phyloP scores from a whole-genome alignment of 129 eudicot genomes.

The Flaveria linearis region DNA sequence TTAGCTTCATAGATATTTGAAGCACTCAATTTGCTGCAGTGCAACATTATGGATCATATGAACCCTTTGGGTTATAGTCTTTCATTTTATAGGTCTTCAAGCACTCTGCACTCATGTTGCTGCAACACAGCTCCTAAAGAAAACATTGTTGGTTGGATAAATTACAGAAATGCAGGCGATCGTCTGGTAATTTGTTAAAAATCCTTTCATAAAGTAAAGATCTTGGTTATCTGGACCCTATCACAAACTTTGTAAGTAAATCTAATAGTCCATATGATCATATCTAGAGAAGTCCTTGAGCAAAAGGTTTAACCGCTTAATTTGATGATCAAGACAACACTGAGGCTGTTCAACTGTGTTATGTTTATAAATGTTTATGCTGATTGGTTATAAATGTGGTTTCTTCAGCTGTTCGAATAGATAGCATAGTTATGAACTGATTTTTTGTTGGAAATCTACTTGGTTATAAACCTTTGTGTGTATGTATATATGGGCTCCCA shows the following conservation, averaged over 20 bases:
- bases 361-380: neutral
- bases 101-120: neutral
- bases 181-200: constrained; percentile 1
- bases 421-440: neutral
- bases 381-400: neutral
- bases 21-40: constrained; percentile 2
- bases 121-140: neutral
- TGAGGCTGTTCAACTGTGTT: neutral
- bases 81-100: constrained; percentile 6
- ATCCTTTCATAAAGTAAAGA: neutral
- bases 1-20: neutral
- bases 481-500: no score
- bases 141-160: neutral
- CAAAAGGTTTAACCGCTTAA: neutral
- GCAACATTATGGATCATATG: neutral
- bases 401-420: neutral
- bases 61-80: constrained; percentile 3
- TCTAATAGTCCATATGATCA: neutral
- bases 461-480: no score
- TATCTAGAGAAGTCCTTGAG: neutral
- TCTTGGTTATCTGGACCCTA: neutral
- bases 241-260: constrained; percentile 4
- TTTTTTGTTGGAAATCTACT: no score
- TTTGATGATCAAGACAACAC: neutral
- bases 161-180: neutral